phyloP scores from a whole-genome alignment of 2,329 filamentous ascomycete genomes.

The Bipolaris victoriae region DNA sequence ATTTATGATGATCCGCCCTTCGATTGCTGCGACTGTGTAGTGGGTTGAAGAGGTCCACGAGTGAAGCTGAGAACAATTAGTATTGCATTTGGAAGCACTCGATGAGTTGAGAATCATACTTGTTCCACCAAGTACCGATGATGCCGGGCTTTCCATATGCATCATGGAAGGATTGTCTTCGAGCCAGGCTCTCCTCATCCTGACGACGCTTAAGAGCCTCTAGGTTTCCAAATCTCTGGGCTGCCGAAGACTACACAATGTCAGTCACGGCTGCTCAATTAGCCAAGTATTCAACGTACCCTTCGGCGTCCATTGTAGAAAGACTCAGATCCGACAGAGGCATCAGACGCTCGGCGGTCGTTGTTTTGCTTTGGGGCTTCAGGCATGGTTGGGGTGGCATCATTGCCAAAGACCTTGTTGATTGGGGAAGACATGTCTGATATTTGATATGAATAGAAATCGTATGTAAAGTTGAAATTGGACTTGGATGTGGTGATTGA shows the following conservation, averaged over 20 bases:
- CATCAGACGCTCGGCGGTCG: constrained; percentile 42
- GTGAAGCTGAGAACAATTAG: constrained; percentile 15
- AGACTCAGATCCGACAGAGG: constrained; percentile 32
- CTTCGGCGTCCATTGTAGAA: constrained; percentile 38
- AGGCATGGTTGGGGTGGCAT: constrained; percentile 39
- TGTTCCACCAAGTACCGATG: constrained; percentile 45
- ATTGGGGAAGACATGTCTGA: constrained; percentile 45
- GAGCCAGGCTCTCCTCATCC: constrained; percentile 33
- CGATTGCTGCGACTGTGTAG: background rate
- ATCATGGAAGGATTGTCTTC: constrained; percentile 43
- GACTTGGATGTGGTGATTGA: background rate
- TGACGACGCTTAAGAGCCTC: constrained; percentile 45
- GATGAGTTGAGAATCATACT: constrained; percentile 19
- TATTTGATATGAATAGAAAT: no score
- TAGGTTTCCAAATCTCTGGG: constrained; percentile 39
- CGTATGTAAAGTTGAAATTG: background rate
- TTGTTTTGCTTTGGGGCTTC: constrained; percentile 41
- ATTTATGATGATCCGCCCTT: background rate
- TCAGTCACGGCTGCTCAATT: constrained; percentile 7
- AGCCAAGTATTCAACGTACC: constrained; percentile 22
- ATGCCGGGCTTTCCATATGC: constrained; percentile 43
- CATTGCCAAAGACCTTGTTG: constrained; percentile 41
- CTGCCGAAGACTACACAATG: constrained; percentile 34
- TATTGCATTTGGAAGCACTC: background rate
- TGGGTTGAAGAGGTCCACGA: constrained; percentile 30